These are phyloP conservation scores for Pelagophyceae sp. DNA, from an alignment of 352 stramenopile species.

Conservation along the genomic window DNA sequence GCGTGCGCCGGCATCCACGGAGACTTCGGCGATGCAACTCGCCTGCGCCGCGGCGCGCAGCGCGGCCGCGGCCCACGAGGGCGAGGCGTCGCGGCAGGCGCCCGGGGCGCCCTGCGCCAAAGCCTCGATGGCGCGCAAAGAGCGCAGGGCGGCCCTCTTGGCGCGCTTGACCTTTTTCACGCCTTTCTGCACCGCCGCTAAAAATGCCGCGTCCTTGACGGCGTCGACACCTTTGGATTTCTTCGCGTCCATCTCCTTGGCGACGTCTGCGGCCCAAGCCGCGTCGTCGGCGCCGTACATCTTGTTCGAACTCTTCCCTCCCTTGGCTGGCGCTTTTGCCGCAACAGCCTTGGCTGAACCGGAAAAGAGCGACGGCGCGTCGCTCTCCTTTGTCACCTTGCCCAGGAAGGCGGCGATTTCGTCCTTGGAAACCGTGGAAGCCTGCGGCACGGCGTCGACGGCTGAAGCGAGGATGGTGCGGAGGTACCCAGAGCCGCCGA, in stretches of 20 bases:
- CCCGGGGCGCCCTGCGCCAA: not conserved
- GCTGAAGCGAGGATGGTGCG: not conserved
- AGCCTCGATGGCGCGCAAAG: not conserved
- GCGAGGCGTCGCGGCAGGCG: not conserved
- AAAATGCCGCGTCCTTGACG: not conserved
- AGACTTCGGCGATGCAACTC: not conserved
- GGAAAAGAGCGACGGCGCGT: conserved; percentile 10
- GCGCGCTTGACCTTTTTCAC: not conserved
- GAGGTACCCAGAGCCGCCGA: not conserved
- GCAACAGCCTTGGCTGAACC: not conserved
- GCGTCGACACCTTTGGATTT: not conserved
- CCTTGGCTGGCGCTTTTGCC: not conserved
- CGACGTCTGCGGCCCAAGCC: not conserved
- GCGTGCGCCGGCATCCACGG: not conserved
- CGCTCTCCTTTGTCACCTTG: not conserved
- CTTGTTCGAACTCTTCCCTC: not conserved
- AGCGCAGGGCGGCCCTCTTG: not conserved
- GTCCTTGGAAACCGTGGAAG: not conserved
- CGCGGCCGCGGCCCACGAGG: not conserved
- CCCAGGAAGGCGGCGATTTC: not conserved
- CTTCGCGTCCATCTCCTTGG: not conserved
- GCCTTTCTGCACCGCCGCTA: not conserved
- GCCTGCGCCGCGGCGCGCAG: not conserved
- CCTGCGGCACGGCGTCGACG: not conserved
- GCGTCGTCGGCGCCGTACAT: conserved; percentile 13